phyloP scores from a whole-genome alignment of 2,329 filamentous ascomycete genomes.

The Neofusicoccum laricinum region DNA sequence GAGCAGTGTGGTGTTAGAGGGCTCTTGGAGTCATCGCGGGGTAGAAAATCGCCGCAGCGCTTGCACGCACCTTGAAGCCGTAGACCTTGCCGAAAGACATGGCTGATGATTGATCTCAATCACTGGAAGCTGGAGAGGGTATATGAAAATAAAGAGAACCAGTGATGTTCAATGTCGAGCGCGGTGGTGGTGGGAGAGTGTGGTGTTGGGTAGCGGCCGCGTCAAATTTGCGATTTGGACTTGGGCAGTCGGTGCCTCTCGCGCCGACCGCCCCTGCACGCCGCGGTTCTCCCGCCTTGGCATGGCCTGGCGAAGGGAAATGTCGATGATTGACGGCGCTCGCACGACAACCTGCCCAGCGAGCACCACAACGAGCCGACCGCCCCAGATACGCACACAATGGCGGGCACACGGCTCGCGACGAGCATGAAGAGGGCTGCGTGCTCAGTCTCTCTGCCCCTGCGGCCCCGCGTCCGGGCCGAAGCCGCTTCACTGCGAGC shows the following conservation, averaged over 20 bases:
- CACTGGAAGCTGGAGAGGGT: not conserved
- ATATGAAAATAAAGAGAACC: conserved; percentile 2
- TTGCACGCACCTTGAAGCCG: conserved; percentile 67
- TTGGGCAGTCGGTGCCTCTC: conserved; percentile 6
- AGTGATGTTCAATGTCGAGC: conserved; percentile 5
- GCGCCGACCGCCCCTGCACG: not conserved
- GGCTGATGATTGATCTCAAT: conserved; percentile 19
- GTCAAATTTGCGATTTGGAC: conserved; percentile 16
- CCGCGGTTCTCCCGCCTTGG: conserved; percentile 5
- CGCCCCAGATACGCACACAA: not conserved
- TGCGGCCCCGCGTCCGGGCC: conserved; percentile 14
- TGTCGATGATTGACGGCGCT: not conserved
- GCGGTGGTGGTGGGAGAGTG: not conserved
- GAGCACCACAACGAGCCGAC: not conserved
- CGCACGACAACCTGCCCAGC: not conserved
- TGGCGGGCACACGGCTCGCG: conserved; percentile 23
- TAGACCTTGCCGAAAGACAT: conserved; percentile 99
- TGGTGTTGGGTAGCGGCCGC: conserved; percentile 4
- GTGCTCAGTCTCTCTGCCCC: conserved; percentile 23
- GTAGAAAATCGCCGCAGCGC: not conserved
- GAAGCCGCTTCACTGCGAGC: conserved; percentile 1
- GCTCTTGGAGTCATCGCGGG: conserved; percentile 29
- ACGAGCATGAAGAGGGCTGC: conserved; percentile 28
- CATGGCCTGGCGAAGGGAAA: conserved; percentile 2
- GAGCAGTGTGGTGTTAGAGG: conserved; percentile 16